Evolutionary conservation across 2,329 filamentous ascomycete species (phyloP), one percentile per base, ranked within the genome.

Genomic region (Colletotrichum chrysophilum): DNA sequence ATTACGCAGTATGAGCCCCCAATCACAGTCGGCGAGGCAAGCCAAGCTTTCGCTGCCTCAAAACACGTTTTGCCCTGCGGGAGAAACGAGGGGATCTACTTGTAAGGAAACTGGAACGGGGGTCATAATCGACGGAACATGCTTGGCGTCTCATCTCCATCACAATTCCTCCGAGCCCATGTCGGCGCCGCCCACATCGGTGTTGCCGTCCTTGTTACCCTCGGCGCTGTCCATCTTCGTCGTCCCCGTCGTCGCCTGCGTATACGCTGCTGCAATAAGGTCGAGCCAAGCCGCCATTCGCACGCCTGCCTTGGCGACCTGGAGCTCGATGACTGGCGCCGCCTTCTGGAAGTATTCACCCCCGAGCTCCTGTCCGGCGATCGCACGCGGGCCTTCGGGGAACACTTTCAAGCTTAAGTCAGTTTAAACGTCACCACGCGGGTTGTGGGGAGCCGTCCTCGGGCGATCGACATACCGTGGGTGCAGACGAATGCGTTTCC

Each of bases 231-330:
- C 43, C 43, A 48, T n/a, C 43, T 48, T 48, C 5, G 43, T 48
- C 43, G 43, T 48, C 43, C 43, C 30, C 30, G 58, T 61, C 26
- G 28, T 64, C 74, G 58, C 70, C 30, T 79, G 78, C 28, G 61
- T 32, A 61, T 79, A 79, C 48, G 83, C 80, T 58, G 87, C 83
- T 10, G 87, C 91, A 79, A 94, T 92, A 79, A 88, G 84, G 80
- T 94, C 92, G 76, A 94, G 84, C 91, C 92, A 94, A 24, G 89
- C 89, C 3, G 91, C 93, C 81, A 95, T 87, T 65, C 94, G 89
- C 82, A 91, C 94, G 13, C 94, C 94, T 5, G 92, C 94, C 77
- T 90, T 91, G 9, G 93, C 93, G 76, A 95, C 87, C 81, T 93
- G 91, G 75, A 90, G 81, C 83, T 95, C 91, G 61, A 95, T 87